Conservation (phyloP, 2,329 filamentous ascomycete species). For the Alternaria sp. region DNA sequence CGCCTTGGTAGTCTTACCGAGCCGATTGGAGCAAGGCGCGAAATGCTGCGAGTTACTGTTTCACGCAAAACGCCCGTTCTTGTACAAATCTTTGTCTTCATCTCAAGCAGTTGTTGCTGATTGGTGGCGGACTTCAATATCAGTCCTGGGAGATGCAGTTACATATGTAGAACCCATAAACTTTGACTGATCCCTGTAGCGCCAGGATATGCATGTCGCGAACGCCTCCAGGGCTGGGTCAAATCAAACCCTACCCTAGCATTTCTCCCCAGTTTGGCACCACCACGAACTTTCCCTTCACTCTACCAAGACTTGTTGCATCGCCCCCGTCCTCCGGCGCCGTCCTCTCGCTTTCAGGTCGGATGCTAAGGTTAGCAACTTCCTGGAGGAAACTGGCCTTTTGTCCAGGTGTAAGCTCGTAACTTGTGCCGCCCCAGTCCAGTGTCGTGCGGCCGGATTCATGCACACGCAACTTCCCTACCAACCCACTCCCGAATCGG, state of each 20-base stretch:
- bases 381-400: conserved; percentile 67
- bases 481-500: conserved; percentile 59
- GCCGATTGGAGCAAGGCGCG: not conserved
- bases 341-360: conserved; percentile 44
- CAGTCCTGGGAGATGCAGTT: not conserved
- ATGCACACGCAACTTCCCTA: conserved; percentile 68
- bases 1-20: not conserved
- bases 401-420: conserved; percentile 64
- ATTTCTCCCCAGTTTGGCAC: conserved; percentile 66
- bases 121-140: not conserved
- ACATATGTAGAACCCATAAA: not conserved
- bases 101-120: not conserved
- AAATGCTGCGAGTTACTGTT: not conserved
- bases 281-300: conserved; percentile 70
- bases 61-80: not conserved
- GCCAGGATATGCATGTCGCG: not conserved
- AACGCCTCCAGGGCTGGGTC: not conserved
- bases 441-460: conserved; percentile 66
- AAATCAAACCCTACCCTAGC: conserved; percentile 35
- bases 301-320: conserved; percentile 64
- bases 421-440: conserved; percentile 67
- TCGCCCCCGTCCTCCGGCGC: conserved; percentile 48
- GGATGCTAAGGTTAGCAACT: conserved; percentile 52
- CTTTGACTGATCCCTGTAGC: not conserved
- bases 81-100: not conserved